These are phyloP conservation scores for Otatea glauca DNA, from an alignment of 176 grass and related monocot genomes.

Conservation along the genomic window DNA sequence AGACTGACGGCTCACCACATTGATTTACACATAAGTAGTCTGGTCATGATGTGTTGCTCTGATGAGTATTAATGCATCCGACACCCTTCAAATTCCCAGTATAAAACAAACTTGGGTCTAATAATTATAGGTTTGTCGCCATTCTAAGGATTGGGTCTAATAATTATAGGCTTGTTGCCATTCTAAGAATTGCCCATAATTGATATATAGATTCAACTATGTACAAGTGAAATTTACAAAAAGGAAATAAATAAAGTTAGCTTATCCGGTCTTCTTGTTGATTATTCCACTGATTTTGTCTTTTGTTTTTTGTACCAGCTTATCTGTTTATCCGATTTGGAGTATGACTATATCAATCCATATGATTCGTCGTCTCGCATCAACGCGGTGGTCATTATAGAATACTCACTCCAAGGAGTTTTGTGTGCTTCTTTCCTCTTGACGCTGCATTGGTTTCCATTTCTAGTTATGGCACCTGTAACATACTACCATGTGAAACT, in stretches of 20 bases:
- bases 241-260: not conserved
- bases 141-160: not conserved
- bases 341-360: conserved; percentile 95
- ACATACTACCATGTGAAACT: conserved; percentile 91
- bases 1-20: conserved; percentile 13
- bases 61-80: not conserved
- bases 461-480: conserved; percentile 78
- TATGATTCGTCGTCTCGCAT: conserved; percentile 88
- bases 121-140: not conserved
- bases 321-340: conserved; percentile 88
- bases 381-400: conserved; percentile 76
- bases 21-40: not conserved
- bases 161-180: not conserved
- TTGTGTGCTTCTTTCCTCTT: conserved; percentile 76
- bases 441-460: conserved; percentile 82
- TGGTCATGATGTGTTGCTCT: not conserved
- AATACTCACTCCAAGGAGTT: conserved; percentile 70
- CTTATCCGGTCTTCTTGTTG: conserved; percentile 28
- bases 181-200: not conserved
- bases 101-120: not conserved
- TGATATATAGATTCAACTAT: conserved; percentile 4
- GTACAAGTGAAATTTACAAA: not conserved
- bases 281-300: conserved; percentile 39
- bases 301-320: conserved; percentile 64
- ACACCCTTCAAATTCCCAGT: not conserved